phyloP scores from a whole-genome alignment of 495 filamentous ascomycete genomes.

The Trichoderma orchidacearum region DNA sequence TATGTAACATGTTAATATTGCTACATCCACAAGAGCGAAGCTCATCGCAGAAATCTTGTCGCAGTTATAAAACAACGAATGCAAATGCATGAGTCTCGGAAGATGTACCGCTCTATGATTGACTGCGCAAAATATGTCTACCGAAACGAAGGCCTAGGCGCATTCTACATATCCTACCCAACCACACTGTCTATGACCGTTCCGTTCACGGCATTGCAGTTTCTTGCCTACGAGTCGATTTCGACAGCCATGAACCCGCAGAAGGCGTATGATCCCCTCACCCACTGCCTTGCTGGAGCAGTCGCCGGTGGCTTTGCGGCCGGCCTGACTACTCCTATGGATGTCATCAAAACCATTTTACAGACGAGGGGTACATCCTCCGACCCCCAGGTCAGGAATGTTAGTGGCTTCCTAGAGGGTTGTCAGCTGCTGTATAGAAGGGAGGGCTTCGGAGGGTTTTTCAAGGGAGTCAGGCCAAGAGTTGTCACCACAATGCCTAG shows the following conservation, averaged over 20 bases:
- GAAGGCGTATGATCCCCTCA: constrained; percentile 75
- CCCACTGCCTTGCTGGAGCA: constrained; percentile 83
- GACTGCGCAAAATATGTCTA: constrained; percentile 84
- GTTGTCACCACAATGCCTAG: constrained; percentile 96
- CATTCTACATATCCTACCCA: constrained; percentile 98
- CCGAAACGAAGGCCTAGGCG: constrained; percentile 69
- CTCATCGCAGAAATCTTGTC: constrained; percentile 8
- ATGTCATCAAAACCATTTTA: constrained; percentile 94
- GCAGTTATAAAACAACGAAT: constrained; percentile 98
- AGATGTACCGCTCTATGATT: constrained; percentile 62
- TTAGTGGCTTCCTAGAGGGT: constrained; percentile 69
- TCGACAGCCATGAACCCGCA: constrained; percentile 83
- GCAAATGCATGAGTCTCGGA: constrained; percentile 90
- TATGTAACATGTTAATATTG: too few species aligned
- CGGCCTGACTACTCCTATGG: constrained; percentile 85
- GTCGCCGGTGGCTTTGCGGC: constrained; percentile 89
- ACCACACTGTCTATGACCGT: constrained; percentile 98
- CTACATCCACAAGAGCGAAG: neutral
- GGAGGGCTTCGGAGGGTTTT: constrained; percentile 78
- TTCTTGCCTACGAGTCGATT: constrained; percentile 92
- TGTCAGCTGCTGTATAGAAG: constrained; percentile 70
- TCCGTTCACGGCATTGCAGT: constrained; percentile 91
- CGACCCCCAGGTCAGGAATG: constrained; percentile 73
- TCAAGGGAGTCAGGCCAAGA: constrained; percentile 79
- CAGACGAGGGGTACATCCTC: constrained; percentile 77